Conservation (phyloP, 2,329 filamentous ascomycete genomes). For the Herpotrichia juniperi region DNA sequence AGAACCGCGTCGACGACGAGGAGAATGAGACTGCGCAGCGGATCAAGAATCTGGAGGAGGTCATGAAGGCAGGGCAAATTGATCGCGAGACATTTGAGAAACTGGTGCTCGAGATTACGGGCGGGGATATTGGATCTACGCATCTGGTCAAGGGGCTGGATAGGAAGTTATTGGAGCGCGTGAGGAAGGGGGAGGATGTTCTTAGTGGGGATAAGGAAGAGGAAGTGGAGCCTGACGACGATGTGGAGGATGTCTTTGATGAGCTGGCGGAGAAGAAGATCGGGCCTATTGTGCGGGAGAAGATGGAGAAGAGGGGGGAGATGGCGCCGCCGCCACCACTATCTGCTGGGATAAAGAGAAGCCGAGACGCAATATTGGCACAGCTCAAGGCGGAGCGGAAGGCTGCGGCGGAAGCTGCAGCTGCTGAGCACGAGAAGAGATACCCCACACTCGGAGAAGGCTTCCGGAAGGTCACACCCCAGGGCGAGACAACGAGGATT, state of each 20-base stretch:
- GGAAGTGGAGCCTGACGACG: constrained; percentile 35
- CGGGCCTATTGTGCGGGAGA: constrained; percentile 67
- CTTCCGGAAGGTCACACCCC: constrained; percentile 60
- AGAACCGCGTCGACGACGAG: constrained; percentile 61
- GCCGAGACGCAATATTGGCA: constrained; percentile 64
- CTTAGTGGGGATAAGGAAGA: constrained; percentile 38
- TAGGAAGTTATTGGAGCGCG: constrained; percentile 75
- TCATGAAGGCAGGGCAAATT: constrained; percentile 83
- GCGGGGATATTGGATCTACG: constrained; percentile 79
- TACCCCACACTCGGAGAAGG: constrained; percentile 58
- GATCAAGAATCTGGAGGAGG: constrained; percentile 79
- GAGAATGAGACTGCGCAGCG: constrained; percentile 65
- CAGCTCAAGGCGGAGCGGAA: constrained; percentile 63
- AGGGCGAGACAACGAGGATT: constrained; percentile 59
- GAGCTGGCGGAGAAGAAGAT: constrained; percentile 70
- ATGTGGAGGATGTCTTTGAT: constrained; percentile 55
- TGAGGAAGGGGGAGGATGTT: constrained; percentile 69
- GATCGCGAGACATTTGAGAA: constrained; percentile 79
- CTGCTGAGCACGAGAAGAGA: constrained; percentile 45
- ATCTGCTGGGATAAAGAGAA: constrained; percentile 57
- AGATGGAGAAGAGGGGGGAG: constrained; percentile 59
- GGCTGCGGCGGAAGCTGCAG: constrained; percentile 51
- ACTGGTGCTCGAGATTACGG: constrained; percentile 75
- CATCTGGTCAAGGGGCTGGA: constrained; percentile 94
- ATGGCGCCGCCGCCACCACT: constrained; percentile 52